Conservation (phyloP, 306 rosid species). For the Castanea sativa region DNA sequence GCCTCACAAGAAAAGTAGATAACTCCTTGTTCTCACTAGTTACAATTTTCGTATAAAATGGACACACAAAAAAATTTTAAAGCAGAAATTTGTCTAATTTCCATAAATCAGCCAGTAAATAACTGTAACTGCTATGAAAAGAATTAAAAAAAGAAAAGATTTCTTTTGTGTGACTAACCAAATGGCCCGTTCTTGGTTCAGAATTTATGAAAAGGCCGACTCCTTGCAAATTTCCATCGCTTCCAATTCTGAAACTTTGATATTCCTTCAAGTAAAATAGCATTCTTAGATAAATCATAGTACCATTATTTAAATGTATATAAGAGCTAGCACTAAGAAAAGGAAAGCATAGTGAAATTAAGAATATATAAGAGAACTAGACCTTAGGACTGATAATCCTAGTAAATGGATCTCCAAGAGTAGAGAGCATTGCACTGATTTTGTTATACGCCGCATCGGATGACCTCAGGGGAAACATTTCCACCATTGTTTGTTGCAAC, state of each 20-base stretch:
- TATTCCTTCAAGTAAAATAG: constrained; percentile 61
- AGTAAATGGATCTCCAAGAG: constrained; percentile 97
- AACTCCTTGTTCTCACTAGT: not conserved
- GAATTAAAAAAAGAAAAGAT: not conserved
- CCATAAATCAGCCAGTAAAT: constrained; percentile 7
- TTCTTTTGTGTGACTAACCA: constrained; percentile 55
- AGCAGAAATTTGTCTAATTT: constrained; percentile 15
- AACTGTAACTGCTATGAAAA: not conserved
- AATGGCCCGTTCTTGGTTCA: constrained; percentile 82
- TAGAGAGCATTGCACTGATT: constrained; percentile 94
- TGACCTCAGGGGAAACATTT: constrained; percentile 88
- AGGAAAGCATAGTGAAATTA: not conserved
- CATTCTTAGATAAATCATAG: constrained; percentile 12
- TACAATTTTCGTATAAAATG: not conserved
- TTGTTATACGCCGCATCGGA: constrained; percentile 89
- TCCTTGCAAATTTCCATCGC: constrained; percentile 89
- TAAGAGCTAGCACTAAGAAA: constrained; percentile 13
- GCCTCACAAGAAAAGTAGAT: not conserved
- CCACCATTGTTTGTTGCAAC: constrained; percentile 97
- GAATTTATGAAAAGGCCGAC: constrained; percentile 85
- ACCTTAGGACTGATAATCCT: constrained; percentile 96
- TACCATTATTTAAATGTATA: no score
- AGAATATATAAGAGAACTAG: not conserved
- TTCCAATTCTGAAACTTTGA: constrained; percentile 88
- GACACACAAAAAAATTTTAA: not conserved